Base-by-base conservation (phyloP, 2,329 filamentous ascomycete genomes). In the Sporothrix schenckii region DNA sequence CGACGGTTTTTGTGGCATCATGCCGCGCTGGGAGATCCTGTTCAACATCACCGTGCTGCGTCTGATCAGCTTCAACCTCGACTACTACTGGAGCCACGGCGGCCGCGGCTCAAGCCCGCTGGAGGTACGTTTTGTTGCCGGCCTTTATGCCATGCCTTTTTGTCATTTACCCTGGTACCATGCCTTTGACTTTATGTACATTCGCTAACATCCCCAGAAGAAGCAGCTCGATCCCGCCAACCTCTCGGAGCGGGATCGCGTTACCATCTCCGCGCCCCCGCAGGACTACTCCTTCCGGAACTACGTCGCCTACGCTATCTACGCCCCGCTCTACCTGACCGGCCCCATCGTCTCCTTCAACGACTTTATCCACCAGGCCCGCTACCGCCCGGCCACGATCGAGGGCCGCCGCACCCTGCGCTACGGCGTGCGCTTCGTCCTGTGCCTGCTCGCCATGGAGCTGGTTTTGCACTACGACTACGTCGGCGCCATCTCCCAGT, bases 281-380 rank as follows among this genome's bases (percentile, higher is more conserved):
- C 79, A 82, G 39, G 91, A 96, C 77, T 99, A 88, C 77, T 88
- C 82, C 30, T 93, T 95, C 80, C 88, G 90, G 74, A 97, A 96
- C 80, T 98, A 97, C 79, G 78, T 97, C 60, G 93, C 92, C 58
- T 99, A 97, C 79, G 83, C 89, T 52, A 87, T 98, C 71, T 99
- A 99, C 78, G 93, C 93, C 1, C 95, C 95, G 0, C 86, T 99
- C 0, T 99, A 98, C 80, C 86, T 99, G 44, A 88, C 94, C 0
- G 95, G 95, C 0, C 95, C 95, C 0, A 97, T 99, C 76, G 79
- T 99, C 72, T 98, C 94, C 14, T 99, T 98, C 83, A 99, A 99
- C 80, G 96, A 99, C 83, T 99, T 95, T 83, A 90, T 98, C 73
- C 91, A 92, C 0, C 95, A 99, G 79, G 85, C 86, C 72, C 91